These are phyloP conservation scores for Wickerhamomyces strasburgensis DNA, from an alignment of 805 yeast species.

Conservation along the genomic window DNA sequence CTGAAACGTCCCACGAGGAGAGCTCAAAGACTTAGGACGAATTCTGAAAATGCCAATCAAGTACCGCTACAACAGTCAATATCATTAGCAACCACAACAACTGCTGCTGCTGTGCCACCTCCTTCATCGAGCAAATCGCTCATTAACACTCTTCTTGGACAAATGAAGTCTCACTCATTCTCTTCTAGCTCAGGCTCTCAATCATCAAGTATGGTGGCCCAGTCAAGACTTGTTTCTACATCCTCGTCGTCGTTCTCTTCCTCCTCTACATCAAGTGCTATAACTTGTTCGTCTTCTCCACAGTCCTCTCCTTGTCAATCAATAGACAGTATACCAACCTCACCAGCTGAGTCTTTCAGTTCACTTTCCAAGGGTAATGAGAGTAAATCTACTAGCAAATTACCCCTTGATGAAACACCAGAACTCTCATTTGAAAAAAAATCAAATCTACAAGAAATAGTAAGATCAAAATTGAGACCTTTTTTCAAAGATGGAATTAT, in stretches of 20 bases:
- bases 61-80: background rate
- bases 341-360: conserved; percentile 12
- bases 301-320: conserved; percentile 13
- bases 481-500: conserved; percentile 35
- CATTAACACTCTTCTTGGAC: conserved; percentile 15
- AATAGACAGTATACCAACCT: conserved; percentile 7
- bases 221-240: too few relatives aligned
- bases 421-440: conserved; percentile 41
- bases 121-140: conserved; percentile 8
- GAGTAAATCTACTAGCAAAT: conserved; percentile 11
- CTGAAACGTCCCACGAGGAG: conserved; percentile 21
- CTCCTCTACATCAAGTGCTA: background rate
- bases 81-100: background rate
- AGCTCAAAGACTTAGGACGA: conserved; percentile 1
- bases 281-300: conserved; percentile 5
- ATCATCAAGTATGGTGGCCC: too few relatives aligned
- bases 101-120: background rate
- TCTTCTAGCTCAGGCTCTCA: too few relatives aligned
- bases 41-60: too few relatives aligned
- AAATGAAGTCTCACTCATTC: conserved; percentile 15
- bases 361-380: conserved; percentile 3
- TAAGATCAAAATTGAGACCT: conserved; percentile 48
- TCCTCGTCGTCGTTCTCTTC: conserved; percentile 3
- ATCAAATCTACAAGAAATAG: conserved; percentile 48
- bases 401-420: conserved; percentile 3